Evolutionary conservation across 148 eudicot species (phyloP).

Genomic region (Rhododendron henanense): DNA sequence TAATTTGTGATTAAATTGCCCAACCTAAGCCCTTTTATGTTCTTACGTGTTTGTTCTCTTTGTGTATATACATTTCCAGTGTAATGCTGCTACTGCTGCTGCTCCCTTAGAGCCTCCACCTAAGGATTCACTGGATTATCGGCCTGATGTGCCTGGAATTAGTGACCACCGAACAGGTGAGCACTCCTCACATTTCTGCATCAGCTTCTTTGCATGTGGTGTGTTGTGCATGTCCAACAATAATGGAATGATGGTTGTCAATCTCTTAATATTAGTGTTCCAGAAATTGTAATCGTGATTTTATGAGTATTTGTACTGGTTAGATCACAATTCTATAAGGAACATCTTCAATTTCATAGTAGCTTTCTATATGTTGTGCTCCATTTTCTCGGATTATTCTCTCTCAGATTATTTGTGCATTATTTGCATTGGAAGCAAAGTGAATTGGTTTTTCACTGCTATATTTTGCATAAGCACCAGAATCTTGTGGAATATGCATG

Average conservation of each 20-base stretch:
- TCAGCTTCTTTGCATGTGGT: background rate
- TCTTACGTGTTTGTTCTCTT: background rate
- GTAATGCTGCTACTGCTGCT: constrained; percentile 28
- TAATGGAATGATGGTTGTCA: background rate
- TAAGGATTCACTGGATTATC: constrained; percentile 33
- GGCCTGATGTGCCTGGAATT: constrained; percentile 50
- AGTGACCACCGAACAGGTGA: constrained; percentile 65
- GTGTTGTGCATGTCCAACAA: background rate
- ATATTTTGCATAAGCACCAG: background rate
- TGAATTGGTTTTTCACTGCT: background rate
- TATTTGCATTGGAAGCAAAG: background rate
- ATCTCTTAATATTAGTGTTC: background rate
- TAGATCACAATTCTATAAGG: background rate
- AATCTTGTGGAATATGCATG: background rate
- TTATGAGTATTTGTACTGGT: background rate
- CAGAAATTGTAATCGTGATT: background rate
- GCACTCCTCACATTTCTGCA: constrained; percentile 13
- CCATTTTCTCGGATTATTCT: background rate
- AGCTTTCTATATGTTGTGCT: background rate
- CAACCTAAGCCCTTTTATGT: constrained; percentile 3
- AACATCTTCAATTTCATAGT: background rate
- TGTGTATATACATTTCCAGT: constrained; percentile 24
- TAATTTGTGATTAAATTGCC: background rate
- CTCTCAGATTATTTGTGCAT: background rate
- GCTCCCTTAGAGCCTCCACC: constrained; percentile 28